Base-by-base conservation (phyloP, 257 asterid genomes). In the Marsdenia floribunda region DNA sequence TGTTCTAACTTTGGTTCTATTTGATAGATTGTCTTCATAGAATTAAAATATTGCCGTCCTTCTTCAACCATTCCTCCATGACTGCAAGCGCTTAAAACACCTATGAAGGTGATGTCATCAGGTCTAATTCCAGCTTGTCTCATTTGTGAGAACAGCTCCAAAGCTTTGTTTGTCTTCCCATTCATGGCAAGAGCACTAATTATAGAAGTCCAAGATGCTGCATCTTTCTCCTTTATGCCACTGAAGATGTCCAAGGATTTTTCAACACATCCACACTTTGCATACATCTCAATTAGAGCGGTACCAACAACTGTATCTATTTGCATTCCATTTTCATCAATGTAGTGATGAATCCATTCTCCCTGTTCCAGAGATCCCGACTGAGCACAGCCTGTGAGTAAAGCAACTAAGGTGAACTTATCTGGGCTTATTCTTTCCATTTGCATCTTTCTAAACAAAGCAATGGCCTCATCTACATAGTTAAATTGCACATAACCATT, bases 381-480 rank as follows among this genome's bases (percentile, higher is more conserved):
- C 75, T 88, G 94, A 71, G 98, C 96, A 83, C 97, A 90, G 24
- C 98, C 98, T 10, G 94, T 89, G 64, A 93, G 98, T 70, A 93
- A 79, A 59, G 88, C 73, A 70, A 93, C 98, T 73, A 93, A 70
- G 15, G 98, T 93, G 61, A 83, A 93, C 78, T 89, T 89, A 80
- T 93, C 97, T 8, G 98, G 98, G 79, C 82, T 88, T 55, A 91
- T 54, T 42, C 85, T 74, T 4, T 83, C 78, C 85, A 87, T 85
- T 75, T 89, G 98, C 98, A 93, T 91, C 70, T 70, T 68, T 81
- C 87, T 77, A 74, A 93, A 93, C 79, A 89, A 78, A 29, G 80
- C 26, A 85, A 91, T 80, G 15, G 96, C 97, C 59, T 91, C 96
- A 21, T 84, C 87, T n/a, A 90, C 93, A n/a, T 71, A 77, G 81